These are phyloP conservation scores for Chlamydomonas eustigma DNA, from an alignment of 139 green algal genomes.

Conservation along the genomic window DNA sequence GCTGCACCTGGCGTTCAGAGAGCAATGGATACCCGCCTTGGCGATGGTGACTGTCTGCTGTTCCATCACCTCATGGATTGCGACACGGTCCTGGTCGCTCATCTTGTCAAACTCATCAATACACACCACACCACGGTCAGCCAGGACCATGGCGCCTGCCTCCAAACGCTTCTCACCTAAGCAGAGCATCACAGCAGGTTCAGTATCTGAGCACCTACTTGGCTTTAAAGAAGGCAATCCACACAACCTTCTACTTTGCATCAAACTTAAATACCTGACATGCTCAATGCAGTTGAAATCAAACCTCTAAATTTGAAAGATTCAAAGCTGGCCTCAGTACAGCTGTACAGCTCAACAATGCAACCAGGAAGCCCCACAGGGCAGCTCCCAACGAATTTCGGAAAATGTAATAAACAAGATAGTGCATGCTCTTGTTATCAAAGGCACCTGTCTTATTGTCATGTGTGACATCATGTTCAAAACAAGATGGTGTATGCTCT, in stretches of 20 bases:
- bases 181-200: conserved; percentile 71
- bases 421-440: too few relatives aligned
- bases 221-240: conserved; percentile 63
- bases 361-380: too few relatives aligned
- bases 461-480: too few relatives aligned
- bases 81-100: conserved; percentile 93
- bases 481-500: too few relatives aligned
- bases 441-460: too few relatives aligned
- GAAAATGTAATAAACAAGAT: too few relatives aligned
- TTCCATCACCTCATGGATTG: conserved; percentile 97
- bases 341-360: too few relatives aligned
- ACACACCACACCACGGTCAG: conserved; percentile 95
- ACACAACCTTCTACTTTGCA: too few relatives aligned
- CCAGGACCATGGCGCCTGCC: conserved; percentile 97
- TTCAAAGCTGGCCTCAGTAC: too few relatives aligned
- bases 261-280: too few relatives aligned
- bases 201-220: conserved; percentile 89
- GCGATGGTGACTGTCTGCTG: conserved; percentile 98
- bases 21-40: conserved; percentile 96
- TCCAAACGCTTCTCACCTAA: conserved; percentile 92
- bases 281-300: conserved; percentile 68
- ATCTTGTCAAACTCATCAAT: conserved; percentile 99
- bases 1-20: conserved; percentile 93
- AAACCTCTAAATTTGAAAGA: too few relatives aligned
- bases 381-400: too few relatives aligned